Base-by-base conservation (phyloP, 768 basidiomycete genomes). In the Leccinum disarticulatum region DNA sequence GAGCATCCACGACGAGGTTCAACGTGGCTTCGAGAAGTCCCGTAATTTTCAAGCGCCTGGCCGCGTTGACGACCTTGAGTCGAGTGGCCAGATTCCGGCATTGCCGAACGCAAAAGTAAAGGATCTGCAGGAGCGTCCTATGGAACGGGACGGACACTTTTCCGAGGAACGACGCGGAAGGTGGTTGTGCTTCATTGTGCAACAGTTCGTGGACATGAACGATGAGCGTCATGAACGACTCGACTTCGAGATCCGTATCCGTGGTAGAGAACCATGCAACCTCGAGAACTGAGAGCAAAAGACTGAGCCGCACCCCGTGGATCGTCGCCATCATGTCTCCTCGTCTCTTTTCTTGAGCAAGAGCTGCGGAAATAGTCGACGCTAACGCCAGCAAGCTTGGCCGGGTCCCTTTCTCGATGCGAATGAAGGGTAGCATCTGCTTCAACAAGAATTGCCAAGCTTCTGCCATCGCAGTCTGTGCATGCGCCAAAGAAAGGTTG, bases 281-380 rank as follows among this genome's bases (percentile, higher is more conserved):
- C 64, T 97, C 91, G n/a, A 94, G 77, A 53, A 95, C 71, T 0
- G 87, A 82, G 25, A 93, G 79, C 2, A 97, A 78, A 2, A 96
- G 78, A 4, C 83, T 81, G 25, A 98, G 75, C 33, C 93, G 81
- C 25, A 88, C 83, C 2, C 84, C 82, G 63, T 98, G 93, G 15
- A 95, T 86, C 1, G 83, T 82, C 0, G 88, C 80, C 85, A 95
- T 90, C 83, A 95, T 89, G 59, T 93, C 88, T 0, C 95, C 95
- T 5, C 77, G 79, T 35, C 93, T 82, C 41, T 74, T 79, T 73
- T 95, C 95, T 19, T 71, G 71, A 0, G 90, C 83, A 30, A 94
- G 82, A 49, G 81, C 82, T 25, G 77, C 82, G 4, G 91, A 90
- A 9, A 92, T 80, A 0, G 83, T 80, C 1, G 84, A 80, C 0